Percentiles rank a stretch among this genome's conserved stretches.
Conservation (phyloP, 306 rosid genomes). For the Betula pendula region DNA sequence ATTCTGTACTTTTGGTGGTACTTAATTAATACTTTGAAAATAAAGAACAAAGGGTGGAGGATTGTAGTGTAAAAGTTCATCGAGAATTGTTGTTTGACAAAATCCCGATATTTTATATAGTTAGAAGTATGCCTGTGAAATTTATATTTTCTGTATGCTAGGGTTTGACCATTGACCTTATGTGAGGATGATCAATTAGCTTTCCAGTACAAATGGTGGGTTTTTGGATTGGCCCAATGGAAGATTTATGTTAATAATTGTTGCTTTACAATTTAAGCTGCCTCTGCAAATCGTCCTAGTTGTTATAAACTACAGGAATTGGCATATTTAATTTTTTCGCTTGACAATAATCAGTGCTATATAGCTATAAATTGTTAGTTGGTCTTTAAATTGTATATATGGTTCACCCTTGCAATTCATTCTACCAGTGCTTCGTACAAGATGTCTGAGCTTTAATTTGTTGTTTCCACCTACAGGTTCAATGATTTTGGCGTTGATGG, state of each 20-base stretch:
- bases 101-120: too few relatives aligned
- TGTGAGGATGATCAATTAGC: neutral
- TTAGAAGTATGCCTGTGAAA: neutral
- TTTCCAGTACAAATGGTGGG: neutral
- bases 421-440: slow-evolving; percentile 1
- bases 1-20: neutral
- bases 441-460: neutral
- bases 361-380: neutral
- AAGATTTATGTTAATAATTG: neutral
- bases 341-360: neutral
- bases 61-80: neutral
- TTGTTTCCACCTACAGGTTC: slow-evolving; percentile 41
- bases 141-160: neutral
- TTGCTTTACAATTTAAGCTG: neutral
- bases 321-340: neutral
- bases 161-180: neutral
- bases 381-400: too few relatives aligned
- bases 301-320: neutral
- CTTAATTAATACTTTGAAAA: neutral
- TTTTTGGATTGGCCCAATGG: neutral
- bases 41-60: neutral
- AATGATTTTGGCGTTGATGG: slow-evolving; percentile 60
- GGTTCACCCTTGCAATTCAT: too few relatives aligned
- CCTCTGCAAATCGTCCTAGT: neutral
- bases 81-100: neutral